Percentiles rank a stretch among this genome's conserved stretches.
Evolutionary conservation across 441 rosid genomes (phyloP).

Genomic region (Pelargonium fulgidum): DNA sequence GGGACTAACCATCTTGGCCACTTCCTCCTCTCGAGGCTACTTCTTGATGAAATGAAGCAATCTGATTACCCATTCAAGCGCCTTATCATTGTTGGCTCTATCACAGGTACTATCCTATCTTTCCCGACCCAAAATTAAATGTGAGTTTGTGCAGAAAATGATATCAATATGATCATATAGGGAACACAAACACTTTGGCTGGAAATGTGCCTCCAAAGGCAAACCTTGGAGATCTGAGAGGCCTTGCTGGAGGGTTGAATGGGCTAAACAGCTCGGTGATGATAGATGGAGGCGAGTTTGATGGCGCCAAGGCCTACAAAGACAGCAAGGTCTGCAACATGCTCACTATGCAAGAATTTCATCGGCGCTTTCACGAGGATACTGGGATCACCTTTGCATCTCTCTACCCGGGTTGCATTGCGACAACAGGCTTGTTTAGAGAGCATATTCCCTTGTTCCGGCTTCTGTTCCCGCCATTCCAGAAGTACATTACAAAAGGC

Average conservation of each 20-base stretch:
- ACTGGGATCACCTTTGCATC: conserved; percentile 74
- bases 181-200: conserved; percentile 84
- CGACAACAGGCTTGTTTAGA: conserved; percentile 84
- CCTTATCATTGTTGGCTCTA: conserved; percentile 85
- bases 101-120: conserved; percentile 48
- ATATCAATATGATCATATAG: conserved; percentile 22
- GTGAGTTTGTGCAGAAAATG: not conserved
- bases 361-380: conserved; percentile 72
- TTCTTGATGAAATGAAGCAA: conserved; percentile 66
- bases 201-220: conserved; percentile 95
- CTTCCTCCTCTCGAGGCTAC: conserved; percentile 60
- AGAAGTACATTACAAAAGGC: conserved; percentile 87
- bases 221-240: conserved; percentile 81
- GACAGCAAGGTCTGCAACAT: conserved; percentile 93
- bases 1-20: conserved; percentile 96
- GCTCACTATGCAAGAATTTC: conserved; percentile 88
- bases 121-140: not conserved
- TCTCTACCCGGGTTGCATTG: conserved; percentile 91
- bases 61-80: conserved; percentile 70
- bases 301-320: conserved; percentile 93
- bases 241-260: conserved; percentile 60
- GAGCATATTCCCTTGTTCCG: conserved; percentile 76
- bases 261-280: conserved; percentile 61
- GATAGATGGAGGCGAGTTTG: conserved; percentile 87
- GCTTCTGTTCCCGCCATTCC: conserved; percentile 81